Evolutionary conservation across 345 rosid species (phyloP), one percentile per base, ranked within the genome.

Genomic region (Syzygium grande): DNA sequence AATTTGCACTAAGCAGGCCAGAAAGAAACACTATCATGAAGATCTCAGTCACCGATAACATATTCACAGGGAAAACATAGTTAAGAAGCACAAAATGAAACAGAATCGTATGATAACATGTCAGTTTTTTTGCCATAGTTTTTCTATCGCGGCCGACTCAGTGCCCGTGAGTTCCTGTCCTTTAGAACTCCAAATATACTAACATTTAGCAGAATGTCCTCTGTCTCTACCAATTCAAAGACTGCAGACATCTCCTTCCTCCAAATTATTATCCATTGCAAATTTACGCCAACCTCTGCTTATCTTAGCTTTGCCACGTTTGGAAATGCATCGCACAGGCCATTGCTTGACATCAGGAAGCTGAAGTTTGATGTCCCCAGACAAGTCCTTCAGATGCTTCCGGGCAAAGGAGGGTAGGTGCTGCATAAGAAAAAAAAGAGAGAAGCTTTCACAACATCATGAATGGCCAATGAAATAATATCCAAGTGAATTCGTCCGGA

Each of bases 251-350:
- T 90, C 89, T 34, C 90, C 88, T 41, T 23, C 88, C 52, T 65
- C 34, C 90, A 90, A 86, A 23, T 68, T 77, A 46, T 87, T 73
- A 16, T 43, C 89, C n/a, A 13, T 51, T 12, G 41, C 56, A 83
- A 92, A 88, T 55, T 25, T 27, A 2, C 19, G 15, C 90, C 87
- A 86, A n/a, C 92, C 93, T 38, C 55, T 8, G 52, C 85, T 84
- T 9, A 25, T 77, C 6, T 87, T 41, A 16, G 16, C 19, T 13
- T 25, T 4, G 23, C 61, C 46, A 8, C 73, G 11, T 1, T 4
- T 13, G 25, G 54, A 65, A 16, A 11, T 0, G 85, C 0, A 29
- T 30, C 16, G 38, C 52, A 88, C 86, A 16, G 43, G 52, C 90
- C 87, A 87, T 54, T 88, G 49, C 51, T 61, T 87, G 38, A 78